Conservation (phyloP, 176 grass and related monocot species). For the Elymus sibiricus region DNA sequence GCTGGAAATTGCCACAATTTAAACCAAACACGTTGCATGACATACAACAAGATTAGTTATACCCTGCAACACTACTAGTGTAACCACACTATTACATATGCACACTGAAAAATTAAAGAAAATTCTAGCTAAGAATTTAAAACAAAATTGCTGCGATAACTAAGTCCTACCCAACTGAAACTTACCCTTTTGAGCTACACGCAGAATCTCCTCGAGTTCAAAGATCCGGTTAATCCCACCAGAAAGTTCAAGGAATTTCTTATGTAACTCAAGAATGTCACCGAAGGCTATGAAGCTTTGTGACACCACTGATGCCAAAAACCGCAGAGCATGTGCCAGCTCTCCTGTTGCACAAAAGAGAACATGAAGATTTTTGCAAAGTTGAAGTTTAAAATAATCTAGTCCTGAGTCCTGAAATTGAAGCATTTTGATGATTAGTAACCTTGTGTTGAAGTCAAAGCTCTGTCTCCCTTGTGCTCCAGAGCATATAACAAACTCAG, state of each 20-base stretch:
- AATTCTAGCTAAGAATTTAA: neutral
- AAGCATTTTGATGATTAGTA: slow-evolving; percentile 18
- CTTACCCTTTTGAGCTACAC: slow-evolving; percentile 76
- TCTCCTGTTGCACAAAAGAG: slow-evolving; percentile 66
- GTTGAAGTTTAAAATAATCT: slow-evolving; percentile 8
- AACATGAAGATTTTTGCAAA: slow-evolving; percentile 1
- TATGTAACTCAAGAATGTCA: slow-evolving; percentile 94
- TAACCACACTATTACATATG: neutral
- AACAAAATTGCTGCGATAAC: neutral
- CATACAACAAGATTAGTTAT: neutral
- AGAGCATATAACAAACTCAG: slow-evolving; percentile 97
- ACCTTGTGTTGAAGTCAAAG: slow-evolving; percentile 94
- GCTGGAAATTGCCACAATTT: neutral
- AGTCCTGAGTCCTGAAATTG: neutral
- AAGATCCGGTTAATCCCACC: slow-evolving; percentile 95
- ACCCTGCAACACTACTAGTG: neutral
- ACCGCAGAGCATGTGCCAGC: slow-evolving; percentile 88
- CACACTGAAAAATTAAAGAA: slow-evolving; percentile 2
- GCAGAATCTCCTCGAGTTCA: slow-evolving; percentile 83
- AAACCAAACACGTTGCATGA: neutral
- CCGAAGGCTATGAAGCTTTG: slow-evolving; percentile 98
- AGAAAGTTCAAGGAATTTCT: slow-evolving; percentile 95
- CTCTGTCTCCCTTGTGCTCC: slow-evolving; percentile 95
- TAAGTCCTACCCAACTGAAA: slow-evolving; percentile 14
- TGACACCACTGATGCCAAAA: slow-evolving; percentile 95